Evolutionary conservation across 176 grass and related monocot genomes (phyloP).

Genomic region (Musa acuminata): DNA sequence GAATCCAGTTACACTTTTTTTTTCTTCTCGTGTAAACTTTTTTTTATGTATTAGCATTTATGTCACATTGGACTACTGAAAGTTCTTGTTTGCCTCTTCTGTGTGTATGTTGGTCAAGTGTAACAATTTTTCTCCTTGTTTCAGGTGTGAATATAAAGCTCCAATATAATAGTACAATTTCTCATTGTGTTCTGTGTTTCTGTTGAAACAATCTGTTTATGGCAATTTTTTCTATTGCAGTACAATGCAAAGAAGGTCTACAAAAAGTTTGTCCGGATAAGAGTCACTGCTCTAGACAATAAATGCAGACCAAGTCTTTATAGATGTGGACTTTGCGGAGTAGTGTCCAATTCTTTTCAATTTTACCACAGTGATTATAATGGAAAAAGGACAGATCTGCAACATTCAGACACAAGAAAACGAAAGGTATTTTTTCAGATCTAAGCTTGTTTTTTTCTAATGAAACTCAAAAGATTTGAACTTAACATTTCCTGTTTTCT

Average conservation of each 20-base stretch:
- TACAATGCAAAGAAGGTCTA: conserved; percentile 62
- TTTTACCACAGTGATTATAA: conserved; percentile 49
- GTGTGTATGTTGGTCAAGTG: too few relatives aligned
- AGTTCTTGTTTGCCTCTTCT: too few relatives aligned
- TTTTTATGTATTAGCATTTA: too few relatives aligned
- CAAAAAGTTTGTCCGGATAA: conserved; percentile 62
- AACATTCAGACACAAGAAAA: conserved; percentile 34
- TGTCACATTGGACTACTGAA: too few relatives aligned
- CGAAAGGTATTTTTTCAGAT: conserved; percentile 40
- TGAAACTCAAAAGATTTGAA: neutral
- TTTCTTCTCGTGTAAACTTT: too few relatives aligned
- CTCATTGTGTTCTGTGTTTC: neutral
- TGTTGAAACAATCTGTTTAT: neutral
- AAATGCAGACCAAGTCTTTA: conserved; percentile 36
- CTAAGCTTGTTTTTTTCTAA: neutral
- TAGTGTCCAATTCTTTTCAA: conserved; percentile 47
- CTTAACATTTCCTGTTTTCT: neutral
- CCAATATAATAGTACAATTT: neutral
- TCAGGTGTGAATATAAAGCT: too few relatives aligned
- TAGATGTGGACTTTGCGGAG: conserved; percentile 83
- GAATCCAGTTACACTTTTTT: too few relatives aligned
- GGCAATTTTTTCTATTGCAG: conserved; percentile 28
- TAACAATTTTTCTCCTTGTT: too few relatives aligned
- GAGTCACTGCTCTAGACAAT: conserved; percentile 35
- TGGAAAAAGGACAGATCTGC: conserved; percentile 32